Evolutionary conservation across 2,329 filamentous ascomycete genomes (phyloP).

Genomic region (Diplodia scrobiculata): DNA sequence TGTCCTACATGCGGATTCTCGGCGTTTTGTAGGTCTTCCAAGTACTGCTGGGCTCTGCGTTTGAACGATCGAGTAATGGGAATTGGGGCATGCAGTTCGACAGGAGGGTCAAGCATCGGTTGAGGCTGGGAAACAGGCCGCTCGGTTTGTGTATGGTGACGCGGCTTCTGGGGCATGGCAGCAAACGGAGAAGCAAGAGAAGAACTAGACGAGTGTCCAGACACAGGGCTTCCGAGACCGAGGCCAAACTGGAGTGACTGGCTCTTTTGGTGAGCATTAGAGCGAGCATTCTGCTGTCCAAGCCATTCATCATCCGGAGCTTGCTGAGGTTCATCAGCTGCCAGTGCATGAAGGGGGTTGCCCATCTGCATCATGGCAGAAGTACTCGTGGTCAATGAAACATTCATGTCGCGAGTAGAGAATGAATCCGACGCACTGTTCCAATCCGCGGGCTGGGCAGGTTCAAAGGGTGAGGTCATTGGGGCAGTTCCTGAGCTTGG

Average conservation of each 20-base stretch:
- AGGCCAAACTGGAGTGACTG: slow-evolving; percentile 53
- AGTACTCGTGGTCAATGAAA: slow-evolving; percentile 56
- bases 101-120: slow-evolving; percentile 52
- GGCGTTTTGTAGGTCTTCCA: slow-evolving; percentile 56
- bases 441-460: slow-evolving; percentile 13
- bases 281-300: slow-evolving; percentile 44
- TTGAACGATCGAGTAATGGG: slow-evolving; percentile 58
- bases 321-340: slow-evolving; percentile 42
- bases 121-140: slow-evolving; percentile 28
- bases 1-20: slow-evolving; percentile 46
- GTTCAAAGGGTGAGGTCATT: slow-evolving; percentile 18
- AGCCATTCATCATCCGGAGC: slow-evolving; percentile 47
- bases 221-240: slow-evolving; percentile 41
- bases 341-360: slow-evolving; percentile 52
- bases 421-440: slow-evolving; percentile 38
- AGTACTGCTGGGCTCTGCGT: slow-evolving; percentile 59
- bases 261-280: slow-evolving; percentile 56
- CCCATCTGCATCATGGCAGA: slow-evolving; percentile 55
- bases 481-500: slow-evolving; percentile 2
- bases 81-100: slow-evolving; percentile 57
- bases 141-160: slow-evolving; percentile 11
- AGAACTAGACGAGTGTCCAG: slow-evolving; percentile 16
- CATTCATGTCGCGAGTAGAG: slow-evolving; percentile 54
- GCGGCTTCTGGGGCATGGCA: slow-evolving; percentile 9
- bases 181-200: slow-evolving; percentile 50